Conservation (phyloP, 2,329 filamentous ascomycete genomes). For the Pseudocercospora crystallina region DNA sequence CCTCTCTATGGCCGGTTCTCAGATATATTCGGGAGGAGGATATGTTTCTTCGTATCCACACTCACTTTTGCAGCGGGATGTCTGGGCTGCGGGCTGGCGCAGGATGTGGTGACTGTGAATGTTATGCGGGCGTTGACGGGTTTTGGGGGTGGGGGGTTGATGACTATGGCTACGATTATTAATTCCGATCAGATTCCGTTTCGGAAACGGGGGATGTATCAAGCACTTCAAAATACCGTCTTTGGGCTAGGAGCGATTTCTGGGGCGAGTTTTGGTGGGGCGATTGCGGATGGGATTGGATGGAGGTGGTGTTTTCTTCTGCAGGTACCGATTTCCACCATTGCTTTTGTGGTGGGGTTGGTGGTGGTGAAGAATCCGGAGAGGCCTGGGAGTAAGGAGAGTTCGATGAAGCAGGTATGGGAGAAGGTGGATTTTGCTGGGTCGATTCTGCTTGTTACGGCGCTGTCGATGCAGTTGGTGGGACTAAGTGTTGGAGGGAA, state of each 20-base stretch:
- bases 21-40: conserved; percentile 50
- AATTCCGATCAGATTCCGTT: conserved; percentile 66
- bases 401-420: conserved; percentile 45
- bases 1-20: conserved; percentile 58
- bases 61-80: conserved; percentile 34
- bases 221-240: conserved; percentile 61
- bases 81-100: conserved; percentile 33
- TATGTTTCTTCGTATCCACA: conserved; percentile 35
- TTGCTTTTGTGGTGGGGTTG: conserved; percentile 56
- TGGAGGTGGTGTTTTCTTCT: conserved; percentile 58
- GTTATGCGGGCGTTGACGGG: conserved; percentile 33
- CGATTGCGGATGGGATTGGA: conserved; percentile 45
- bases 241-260: conserved; percentile 64
- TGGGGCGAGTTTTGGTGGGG: conserved; percentile 47
- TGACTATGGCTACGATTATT: conserved; percentile 37
- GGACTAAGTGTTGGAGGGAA: conserved; percentile 48
- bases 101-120: conserved; percentile 29
- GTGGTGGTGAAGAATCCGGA: conserved; percentile 53
- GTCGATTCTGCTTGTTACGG: conserved; percentile 57
- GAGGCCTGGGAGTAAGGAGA: conserved; percentile 17
- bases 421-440: conserved; percentile 59
- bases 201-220: conserved; percentile 57
- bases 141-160: conserved; percentile 34
- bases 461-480: conserved; percentile 56
- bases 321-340: conserved; percentile 59